Evolutionary conservation across 331 rosid genomes (phyloP), one percentile per base, ranked within the genome.

Genomic region (Cydonia oblonga): DNA sequence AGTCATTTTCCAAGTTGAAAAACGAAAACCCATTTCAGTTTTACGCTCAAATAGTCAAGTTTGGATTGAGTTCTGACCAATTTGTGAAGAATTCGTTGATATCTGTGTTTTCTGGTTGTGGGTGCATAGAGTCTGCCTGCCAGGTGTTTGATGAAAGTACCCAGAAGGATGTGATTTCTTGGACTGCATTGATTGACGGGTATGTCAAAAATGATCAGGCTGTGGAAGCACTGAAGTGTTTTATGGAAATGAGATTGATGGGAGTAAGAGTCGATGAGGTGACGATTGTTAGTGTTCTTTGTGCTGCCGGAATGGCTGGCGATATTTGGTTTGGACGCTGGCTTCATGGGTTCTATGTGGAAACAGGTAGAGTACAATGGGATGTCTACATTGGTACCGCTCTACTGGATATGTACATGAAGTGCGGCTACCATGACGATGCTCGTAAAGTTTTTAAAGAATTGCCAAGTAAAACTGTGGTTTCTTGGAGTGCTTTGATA

Each of bases 221-320:
- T 78, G 18, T 22, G 65, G 65, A 33, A 56, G 74, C 20, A 57
- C 20, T 28, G 76, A 72, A 70, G 92, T 57, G 88, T 84, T 76
- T 76, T 90, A 24, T 87, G 87, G 92, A 90, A 82, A 76, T 82
- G 84, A 28, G 88, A 76, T 87, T 67, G 89, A 83, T 59, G 86
- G 96, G 71, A 78, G 53, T 81, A 83, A 4, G 81, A 72, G 78
- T 69, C 18, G 72, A 90, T 87, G 87, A 79, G 78, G 90, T 88
- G 84, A 87, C 88, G 67, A 68, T 90, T 38, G 82, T 90, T 73
- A 87, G 96, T 80, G 92, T 78, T 66, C 83, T 90, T 7, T 81
- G 84, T 1, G 88, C 90, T 0, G 85, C 90, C 82, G 89, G 90
- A 46, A 75, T 79, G 76, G 80, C 82, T 42, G 89, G 89, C 81